Evolutionary conservation across 2,329 filamentous ascomycete species (phyloP).

Genomic region (Arthroderma uncinatum): DNA sequence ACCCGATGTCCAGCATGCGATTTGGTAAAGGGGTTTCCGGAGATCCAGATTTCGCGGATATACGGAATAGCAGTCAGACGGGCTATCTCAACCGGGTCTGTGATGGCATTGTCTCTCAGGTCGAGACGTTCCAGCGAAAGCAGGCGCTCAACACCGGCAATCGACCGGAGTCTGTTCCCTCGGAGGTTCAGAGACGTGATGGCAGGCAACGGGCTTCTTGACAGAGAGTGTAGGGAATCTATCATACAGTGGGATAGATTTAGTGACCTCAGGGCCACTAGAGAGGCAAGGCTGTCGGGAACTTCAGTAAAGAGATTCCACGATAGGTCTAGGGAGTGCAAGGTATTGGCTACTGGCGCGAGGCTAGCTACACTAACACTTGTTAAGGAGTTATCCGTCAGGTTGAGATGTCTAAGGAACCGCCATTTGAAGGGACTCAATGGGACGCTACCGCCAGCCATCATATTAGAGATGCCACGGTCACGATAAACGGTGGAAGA

Average conservation of each 20-base stretch:
- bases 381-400: constrained; percentile 84
- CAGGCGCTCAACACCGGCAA: constrained; percentile 81
- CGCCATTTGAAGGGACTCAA: constrained; percentile 86
- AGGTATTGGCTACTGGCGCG: constrained; percentile 68
- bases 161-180: constrained; percentile 72
- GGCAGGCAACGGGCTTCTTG: constrained; percentile 74
- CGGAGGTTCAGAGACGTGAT: constrained; percentile 88
- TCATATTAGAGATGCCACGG: constrained; percentile 67
- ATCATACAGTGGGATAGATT: constrained; percentile 98
- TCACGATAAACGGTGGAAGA: constrained; percentile 41
- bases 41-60: constrained; percentile 83
- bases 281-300: constrained; percentile 74
- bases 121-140: constrained; percentile 83
- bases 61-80: constrained; percentile 83
- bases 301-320: constrained; percentile 89
- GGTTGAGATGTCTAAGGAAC: constrained; percentile 79
- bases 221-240: constrained; percentile 77
- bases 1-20: constrained; percentile 77
- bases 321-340: constrained; percentile 87
- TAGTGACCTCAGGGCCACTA: constrained; percentile 79
- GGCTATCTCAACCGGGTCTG: constrained; percentile 84
- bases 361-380: constrained; percentile 65
- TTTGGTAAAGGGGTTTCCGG: constrained; percentile 82
- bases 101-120: constrained; percentile 76
- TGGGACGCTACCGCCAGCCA: constrained; percentile 49